These are phyloP conservation scores for Nicotiana undulata DNA, from an alignment of 257 asterid species.

Conservation along the genomic window DNA sequence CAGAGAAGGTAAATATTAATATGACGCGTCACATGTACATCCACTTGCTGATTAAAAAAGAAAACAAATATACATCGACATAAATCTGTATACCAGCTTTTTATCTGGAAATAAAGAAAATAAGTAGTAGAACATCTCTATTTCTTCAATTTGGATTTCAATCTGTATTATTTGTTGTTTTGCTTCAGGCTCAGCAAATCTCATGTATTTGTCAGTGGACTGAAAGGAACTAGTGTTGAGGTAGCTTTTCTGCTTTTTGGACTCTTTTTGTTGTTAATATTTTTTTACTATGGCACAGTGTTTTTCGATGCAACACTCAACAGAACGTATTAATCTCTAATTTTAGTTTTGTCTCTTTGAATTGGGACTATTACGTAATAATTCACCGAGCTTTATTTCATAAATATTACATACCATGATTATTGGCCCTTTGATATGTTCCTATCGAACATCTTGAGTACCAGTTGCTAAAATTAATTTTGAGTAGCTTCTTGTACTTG, in stretches of 20 bases:
- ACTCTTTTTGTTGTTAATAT: background rate
- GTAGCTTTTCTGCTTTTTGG: constrained; percentile 21
- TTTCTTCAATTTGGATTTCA: background rate
- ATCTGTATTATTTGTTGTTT: background rate
- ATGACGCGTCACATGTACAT: background rate
- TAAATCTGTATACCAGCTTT: background rate
- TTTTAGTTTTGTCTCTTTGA: background rate
- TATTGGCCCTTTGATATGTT: background rate
- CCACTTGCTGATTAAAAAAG: no score
- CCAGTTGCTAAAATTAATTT: background rate
- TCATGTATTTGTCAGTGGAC: constrained; percentile 79
- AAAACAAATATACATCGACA: background rate
- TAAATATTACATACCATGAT: background rate
- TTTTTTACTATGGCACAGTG: background rate
- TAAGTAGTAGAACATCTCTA: background rate
- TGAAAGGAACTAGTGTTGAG: constrained; percentile 79
- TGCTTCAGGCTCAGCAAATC: constrained; percentile 75
- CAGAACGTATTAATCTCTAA: background rate
- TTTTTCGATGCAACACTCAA: background rate
- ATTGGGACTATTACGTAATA: background rate
- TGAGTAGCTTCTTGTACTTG: background rate
- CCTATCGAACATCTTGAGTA: background rate
- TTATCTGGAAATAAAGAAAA: background rate
- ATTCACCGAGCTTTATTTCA: background rate
- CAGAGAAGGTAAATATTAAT: constrained; percentile 55